These are phyloP conservation scores for Hordeum vulgare DNA, from an alignment of 176 grass and related monocot species.

Conservation along the genomic window MorexV3_pseudomolecules_assembly NC_058521.1:572531284-572531783, in stretches of 20 bases:
- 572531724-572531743: background rate
- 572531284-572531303: slow-evolving; percentile 12
- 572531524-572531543: background rate
- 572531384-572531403: background rate
- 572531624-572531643: background rate
- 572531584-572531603: background rate
- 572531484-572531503: background rate
- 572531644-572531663: background rate
- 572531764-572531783: too few species aligned
- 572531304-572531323: background rate
- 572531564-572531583: background rate
- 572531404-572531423: slow-evolving; percentile 28
- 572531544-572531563: background rate
- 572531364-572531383: background rate
- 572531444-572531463: background rate
- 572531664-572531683: background rate
- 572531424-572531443: slow-evolving; percentile 52
- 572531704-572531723: background rate
- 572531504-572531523: slow-evolving; percentile 4
- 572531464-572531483: slow-evolving; percentile 3
- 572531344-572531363: background rate
- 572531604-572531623: slow-evolving; percentile 5
- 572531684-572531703: background rate
- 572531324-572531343: slow-evolving; percentile 30
- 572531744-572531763: too few species aligned